Evolutionary conservation across 2,329 filamentous ascomycete genomes (phyloP).

Genomic region (Penicillium sp.): DNA sequence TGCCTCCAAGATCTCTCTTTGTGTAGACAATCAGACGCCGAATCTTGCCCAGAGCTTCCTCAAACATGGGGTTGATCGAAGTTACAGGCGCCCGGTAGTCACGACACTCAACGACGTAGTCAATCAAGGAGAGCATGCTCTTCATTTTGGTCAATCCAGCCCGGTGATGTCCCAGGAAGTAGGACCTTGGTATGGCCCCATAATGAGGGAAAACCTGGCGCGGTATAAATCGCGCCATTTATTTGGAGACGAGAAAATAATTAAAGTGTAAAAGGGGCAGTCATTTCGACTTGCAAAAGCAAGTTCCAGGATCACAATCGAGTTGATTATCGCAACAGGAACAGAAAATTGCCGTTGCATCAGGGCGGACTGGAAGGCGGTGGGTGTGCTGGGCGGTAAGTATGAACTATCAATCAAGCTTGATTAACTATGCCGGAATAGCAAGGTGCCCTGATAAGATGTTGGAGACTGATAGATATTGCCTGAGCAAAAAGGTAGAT

Average conservation of each 20-base stretch:
- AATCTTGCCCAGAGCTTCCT: slow-evolving; percentile 69
- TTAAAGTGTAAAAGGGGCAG: not conserved
- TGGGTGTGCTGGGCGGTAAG: not conserved
- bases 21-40: slow-evolving; percentile 86
- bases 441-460: not conserved
- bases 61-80: slow-evolving; percentile 86
- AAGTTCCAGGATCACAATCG: slow-evolving; percentile 1
- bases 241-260: not conserved
- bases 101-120: slow-evolving; percentile 89
- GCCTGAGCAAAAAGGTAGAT: not conserved
- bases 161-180: slow-evolving; percentile 91
- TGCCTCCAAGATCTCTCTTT: slow-evolving; percentile 72
- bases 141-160: slow-evolving; percentile 81
- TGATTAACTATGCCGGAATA: not conserved
- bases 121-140: slow-evolving; percentile 72
- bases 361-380: slow-evolving; percentile 6
- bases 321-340: not conserved
- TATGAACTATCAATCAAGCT: not conserved
- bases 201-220: slow-evolving; percentile 72
- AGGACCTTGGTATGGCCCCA: slow-evolving; percentile 76
- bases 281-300: slow-evolving; percentile 7
- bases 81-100: slow-evolving; percentile 89
- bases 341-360: slow-evolving; percentile 7
- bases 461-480: not conserved
- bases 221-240: slow-evolving; percentile 62